Percentiles rank a stretch among this genome's conserved stretches.
Evolutionary conservation across 768 basidiomycete species (phyloP).

Genomic region (Strobilomyces echinocephalus): DNA sequence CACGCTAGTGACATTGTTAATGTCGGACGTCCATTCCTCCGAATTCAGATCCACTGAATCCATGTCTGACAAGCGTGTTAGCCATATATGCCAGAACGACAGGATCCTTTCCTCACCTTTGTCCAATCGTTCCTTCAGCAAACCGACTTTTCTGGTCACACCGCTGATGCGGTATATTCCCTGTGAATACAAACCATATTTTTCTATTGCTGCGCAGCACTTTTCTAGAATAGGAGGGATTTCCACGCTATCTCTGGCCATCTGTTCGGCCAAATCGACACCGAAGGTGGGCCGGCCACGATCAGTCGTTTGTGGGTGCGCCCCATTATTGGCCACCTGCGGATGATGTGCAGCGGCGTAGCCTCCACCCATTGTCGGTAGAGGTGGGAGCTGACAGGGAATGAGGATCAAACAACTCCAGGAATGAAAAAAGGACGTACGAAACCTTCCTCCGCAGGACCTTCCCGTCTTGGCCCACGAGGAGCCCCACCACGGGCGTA

Average conservation of each 20-base stretch:
- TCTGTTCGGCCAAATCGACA: conserved; percentile 87
- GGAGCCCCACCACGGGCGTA: conserved; percentile 71
- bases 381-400: conserved; percentile 52
- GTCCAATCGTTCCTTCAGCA: conserved; percentile 79
- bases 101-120: conserved; percentile 49
- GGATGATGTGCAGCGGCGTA: conserved; percentile 26
- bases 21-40: conserved; percentile 89
- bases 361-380: conserved; percentile 41
- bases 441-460: conserved; percentile 88
- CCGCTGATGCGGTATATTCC: conserved; percentile 95
- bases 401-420: background rate
- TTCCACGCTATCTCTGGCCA: conserved; percentile 86
- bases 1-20: conserved; percentile 93
- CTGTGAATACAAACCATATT: conserved; percentile 73
- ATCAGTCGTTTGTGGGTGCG: conserved; percentile 40
- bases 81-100: conserved; percentile 8
- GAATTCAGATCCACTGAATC: conserved; percentile 83
- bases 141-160: conserved; percentile 79
- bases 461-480: conserved; percentile 81
- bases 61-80: conserved; percentile 53
- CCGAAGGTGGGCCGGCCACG: conserved; percentile 85
- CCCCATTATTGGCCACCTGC: conserved; percentile 23
- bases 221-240: conserved; percentile 84
- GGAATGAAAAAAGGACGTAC: conserved; percentile 47
- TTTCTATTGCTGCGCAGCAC: conserved; percentile 90